phyloP scores from a whole-genome alignment of 2,329 filamentous ascomycete species.

The Balansia obtecta region DNA sequence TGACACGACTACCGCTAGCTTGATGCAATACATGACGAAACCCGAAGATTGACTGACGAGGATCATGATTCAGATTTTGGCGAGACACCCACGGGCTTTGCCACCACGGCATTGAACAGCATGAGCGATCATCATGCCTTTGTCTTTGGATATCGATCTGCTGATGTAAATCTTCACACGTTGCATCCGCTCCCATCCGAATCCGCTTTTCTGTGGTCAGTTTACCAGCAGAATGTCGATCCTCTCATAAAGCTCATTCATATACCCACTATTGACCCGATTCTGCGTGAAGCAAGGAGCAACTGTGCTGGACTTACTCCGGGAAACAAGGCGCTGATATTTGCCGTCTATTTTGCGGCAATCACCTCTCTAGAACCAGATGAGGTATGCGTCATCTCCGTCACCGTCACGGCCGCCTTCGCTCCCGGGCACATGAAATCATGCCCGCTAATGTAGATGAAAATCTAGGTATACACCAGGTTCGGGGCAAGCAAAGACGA shows the following conservation, averaged over 20 bases:
- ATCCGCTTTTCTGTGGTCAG: conserved; percentile 55
- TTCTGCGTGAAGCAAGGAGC: conserved; percentile 47
- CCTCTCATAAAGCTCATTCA: conserved; percentile 61
- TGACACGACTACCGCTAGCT: conserved; percentile 14
- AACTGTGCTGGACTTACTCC: conserved; percentile 45
- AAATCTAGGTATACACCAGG: conserved; percentile 20
- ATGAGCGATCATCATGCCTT: conserved; percentile 54
- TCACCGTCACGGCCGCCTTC: neutral
- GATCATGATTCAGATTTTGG: conserved; percentile 46
- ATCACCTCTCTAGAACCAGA: conserved; percentile 48
- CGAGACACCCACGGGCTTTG: conserved; percentile 35
- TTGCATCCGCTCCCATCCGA: conserved; percentile 55
- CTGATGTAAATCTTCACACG: conserved; percentile 51
- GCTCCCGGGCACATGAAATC: neutral
- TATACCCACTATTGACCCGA: conserved; percentile 49
- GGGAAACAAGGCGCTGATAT: conserved; percentile 49
- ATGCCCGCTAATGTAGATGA: neutral
- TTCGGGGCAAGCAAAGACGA: conserved; percentile 31
- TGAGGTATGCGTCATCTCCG: conserved; percentile 29
- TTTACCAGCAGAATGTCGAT: conserved; percentile 63
- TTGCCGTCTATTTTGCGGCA: conserved; percentile 47
- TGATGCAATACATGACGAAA: conserved; percentile 34
- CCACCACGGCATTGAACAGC: conserved; percentile 19
- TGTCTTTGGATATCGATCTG: conserved; percentile 59
- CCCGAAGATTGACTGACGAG: conserved; percentile 31